phyloP scores from a whole-genome alignment of 2,329 filamentous ascomycete species.

The Aureobasidium melanogenum region DNA sequence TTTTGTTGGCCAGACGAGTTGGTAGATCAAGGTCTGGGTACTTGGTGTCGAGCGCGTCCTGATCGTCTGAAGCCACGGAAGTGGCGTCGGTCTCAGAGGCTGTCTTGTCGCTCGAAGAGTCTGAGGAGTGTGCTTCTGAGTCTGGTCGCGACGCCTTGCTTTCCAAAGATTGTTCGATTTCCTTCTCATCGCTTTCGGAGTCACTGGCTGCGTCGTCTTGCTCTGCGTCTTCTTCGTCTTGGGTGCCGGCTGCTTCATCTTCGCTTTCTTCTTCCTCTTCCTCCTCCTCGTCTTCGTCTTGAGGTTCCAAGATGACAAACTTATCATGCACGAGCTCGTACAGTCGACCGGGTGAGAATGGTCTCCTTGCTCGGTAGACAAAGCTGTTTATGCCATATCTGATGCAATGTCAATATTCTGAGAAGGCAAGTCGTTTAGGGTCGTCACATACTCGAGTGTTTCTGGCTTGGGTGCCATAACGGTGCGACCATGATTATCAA shows the following conservation, averaged over 20 bases:
- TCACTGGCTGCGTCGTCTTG: background rate
- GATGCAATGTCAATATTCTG: background rate
- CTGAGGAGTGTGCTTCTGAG: background rate
- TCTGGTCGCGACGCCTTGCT: conserved; percentile 18
- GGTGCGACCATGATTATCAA: conserved; percentile 42
- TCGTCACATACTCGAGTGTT: conserved; percentile 50
- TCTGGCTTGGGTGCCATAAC: conserved; percentile 58
- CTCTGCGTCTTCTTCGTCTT: conserved; percentile 16
- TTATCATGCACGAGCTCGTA: conserved; percentile 35
- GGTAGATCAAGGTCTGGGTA: conserved; percentile 18
- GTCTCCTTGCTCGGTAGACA: conserved; percentile 51
- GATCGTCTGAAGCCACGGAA: background rate
- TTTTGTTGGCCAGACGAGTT: conserved; percentile 47
- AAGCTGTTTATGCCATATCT: conserved; percentile 62
- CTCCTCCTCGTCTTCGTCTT: conserved; percentile 27
- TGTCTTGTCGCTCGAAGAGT: background rate
- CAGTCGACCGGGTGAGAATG: conserved; percentile 33
- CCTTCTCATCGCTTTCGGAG: conserved; percentile 5
- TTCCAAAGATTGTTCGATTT: conserved; percentile 20
- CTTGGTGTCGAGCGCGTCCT: background rate
- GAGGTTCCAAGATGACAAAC: conserved; percentile 34
- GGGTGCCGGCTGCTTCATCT: conserved; percentile 18
- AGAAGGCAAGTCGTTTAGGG: background rate
- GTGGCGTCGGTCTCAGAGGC: conserved; percentile 6
- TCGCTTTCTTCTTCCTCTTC: conserved; percentile 19